Conservation (phyloP, 1,139 yeast species). For the Blastobotrys buckinghamii region DNA sequence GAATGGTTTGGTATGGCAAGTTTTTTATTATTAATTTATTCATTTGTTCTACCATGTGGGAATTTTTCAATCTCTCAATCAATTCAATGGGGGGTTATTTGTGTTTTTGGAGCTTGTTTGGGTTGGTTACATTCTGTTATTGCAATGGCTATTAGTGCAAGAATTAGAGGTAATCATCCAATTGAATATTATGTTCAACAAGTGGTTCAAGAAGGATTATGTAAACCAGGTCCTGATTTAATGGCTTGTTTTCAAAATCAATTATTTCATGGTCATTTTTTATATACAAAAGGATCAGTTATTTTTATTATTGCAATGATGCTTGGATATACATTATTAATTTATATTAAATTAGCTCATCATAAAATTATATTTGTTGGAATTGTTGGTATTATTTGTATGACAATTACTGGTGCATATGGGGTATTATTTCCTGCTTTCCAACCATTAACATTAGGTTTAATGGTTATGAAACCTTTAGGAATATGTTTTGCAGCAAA, state of each 20-base stretch:
- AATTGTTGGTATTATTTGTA: constrained; percentile 21
- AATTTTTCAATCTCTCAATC: constrained; percentile 24
- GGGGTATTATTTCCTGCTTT: constrained; percentile 24
- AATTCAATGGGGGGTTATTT: constrained; percentile 17
- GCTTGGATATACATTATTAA: constrained; percentile 14
- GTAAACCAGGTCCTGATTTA: constrained; percentile 17
- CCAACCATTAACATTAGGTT: constrained; percentile 21
- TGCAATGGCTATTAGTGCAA: constrained; percentile 24
- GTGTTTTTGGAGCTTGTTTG: constrained; percentile 17
- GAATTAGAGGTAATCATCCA: constrained; percentile 25
- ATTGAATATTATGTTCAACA: constrained; percentile 12
- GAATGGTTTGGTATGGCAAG: constrained; percentile 27
- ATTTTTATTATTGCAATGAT: constrained; percentile 26
- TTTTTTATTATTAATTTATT: constrained; percentile 25
- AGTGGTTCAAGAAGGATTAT: constrained; percentile 22
- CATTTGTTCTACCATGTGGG: constrained; percentile 27
- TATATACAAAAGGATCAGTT: constrained; percentile 21
- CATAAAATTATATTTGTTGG: constrained; percentile 14
- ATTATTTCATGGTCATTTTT: constrained; percentile 24
- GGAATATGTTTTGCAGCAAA: constrained; percentile 24
- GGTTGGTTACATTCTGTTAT: constrained; percentile 23
- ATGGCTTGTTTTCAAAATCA: constrained; percentile 18
- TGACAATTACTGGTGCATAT: constrained; percentile 19
- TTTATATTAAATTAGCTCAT: constrained; percentile 11
- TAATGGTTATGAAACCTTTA: constrained; percentile 22